Evolutionary conservation across 352 stramenopile genomes (phyloP), one percentile per base, ranked within the genome.

Genomic region (Thraustochytrium striatum): DNA sequence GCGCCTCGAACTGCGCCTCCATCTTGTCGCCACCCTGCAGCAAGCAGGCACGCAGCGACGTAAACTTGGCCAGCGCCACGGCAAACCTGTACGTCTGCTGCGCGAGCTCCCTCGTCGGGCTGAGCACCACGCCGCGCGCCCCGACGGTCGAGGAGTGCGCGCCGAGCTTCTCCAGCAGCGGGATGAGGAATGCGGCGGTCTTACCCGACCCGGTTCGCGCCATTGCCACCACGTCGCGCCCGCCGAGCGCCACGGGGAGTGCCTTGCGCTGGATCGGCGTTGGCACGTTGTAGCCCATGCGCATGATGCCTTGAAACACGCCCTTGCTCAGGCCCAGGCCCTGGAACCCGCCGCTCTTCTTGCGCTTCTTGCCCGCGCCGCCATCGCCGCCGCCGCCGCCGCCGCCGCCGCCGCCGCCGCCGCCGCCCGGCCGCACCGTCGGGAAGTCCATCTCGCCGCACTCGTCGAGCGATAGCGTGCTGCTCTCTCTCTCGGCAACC

Each of bases 261-360:
- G 94, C 94, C 86, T 99, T 98, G 72, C 95, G 91, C 86, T 99
- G 97, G 59, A 99, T 98, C 19, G 96, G 97, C 43, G 97, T 99
- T 38, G 97, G 96, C 69, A 97, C 91, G 70, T 96, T 97, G 86
- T 97, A 98, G 52, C 92, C 92, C 91, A 98, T 96, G 65, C 86
- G 87, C 86, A 96, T 93, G 73, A 98, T 86, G 53, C 88, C 92
- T 25, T 88, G 87, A 72, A 91, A 73, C 9, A 91, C 50, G 3
- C 82, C 32, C 55, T 84, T 73, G 44, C 82, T 85, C 1, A 90
- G 78, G 5, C 83, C 86, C 58, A 90, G 73, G 3, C 69, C 72
- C 62, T 89, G 85, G 65, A 89, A 89, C 38, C 83, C 81, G 39
- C 83, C 83, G 57, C 69, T 79, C 81, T 75, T 75, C 50, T 75